Conservation (phyloP, 345 rosid genomes). For the Gossypioides kirkii region DNA sequence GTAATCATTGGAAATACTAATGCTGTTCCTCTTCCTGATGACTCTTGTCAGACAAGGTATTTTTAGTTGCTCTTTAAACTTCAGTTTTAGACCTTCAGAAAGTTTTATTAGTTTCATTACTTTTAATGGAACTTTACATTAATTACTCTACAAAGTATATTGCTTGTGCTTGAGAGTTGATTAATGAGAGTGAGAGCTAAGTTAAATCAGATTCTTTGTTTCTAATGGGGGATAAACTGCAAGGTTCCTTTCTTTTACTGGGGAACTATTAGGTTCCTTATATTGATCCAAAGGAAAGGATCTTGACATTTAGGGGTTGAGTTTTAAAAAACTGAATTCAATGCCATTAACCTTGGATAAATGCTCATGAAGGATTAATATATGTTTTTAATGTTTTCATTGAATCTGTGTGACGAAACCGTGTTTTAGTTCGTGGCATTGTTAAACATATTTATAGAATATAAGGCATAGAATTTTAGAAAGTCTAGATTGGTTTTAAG, state of each 20-base stretch:
- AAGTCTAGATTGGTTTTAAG: neutral
- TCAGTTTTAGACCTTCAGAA: neutral
- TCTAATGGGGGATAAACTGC: neutral
- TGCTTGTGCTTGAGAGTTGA: neutral
- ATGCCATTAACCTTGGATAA: neutral
- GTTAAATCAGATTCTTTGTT: conserved; percentile 3
- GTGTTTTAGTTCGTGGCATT: neutral
- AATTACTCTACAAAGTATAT: neutral
- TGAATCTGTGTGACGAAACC: neutral
- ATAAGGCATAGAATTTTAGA: neutral
- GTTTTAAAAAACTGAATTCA: neutral
- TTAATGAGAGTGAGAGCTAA: neutral
- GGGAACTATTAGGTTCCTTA: neutral
- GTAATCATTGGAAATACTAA: neutral
- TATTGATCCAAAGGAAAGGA: neutral
- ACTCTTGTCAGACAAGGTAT: neutral
- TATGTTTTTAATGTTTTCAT: neutral
- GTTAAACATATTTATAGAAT: neutral
- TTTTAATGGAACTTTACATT: neutral
- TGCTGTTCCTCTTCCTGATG: neutral
- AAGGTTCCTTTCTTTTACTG: conserved; percentile 2
- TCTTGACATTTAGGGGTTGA: neutral
- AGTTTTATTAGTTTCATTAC: too few relatives aligned
- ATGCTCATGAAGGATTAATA: too few relatives aligned
- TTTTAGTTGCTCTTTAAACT: neutral